Evolutionary conservation across 106 monocot species (phyloP).

Genomic region (Ottelia alismoides): DNA sequence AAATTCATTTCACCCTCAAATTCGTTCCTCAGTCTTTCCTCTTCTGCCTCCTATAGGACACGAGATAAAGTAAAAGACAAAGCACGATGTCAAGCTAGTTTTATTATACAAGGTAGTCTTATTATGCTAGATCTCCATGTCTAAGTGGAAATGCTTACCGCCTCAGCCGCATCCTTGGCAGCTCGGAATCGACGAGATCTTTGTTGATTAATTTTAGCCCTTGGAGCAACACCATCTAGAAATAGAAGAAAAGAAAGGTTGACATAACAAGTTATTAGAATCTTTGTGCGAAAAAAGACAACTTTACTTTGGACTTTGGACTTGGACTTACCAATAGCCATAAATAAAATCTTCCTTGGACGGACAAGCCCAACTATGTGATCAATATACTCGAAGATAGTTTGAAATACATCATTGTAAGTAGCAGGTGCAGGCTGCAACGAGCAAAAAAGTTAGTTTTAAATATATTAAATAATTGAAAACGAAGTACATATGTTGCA

Average conservation of each 20-base stretch:
- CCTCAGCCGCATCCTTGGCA: conserved; percentile 97
- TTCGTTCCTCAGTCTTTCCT: conserved; percentile 60
- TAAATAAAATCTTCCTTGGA: conserved; percentile 70
- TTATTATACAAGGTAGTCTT: too few relatives aligned
- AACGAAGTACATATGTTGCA: too few relatives aligned
- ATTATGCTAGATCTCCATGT: too few relatives aligned
- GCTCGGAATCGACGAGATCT: conserved; percentile 92
- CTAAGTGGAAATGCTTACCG: conserved; percentile 33
- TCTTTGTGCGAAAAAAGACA: too few relatives aligned
- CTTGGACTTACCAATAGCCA: conserved; percentile 78
- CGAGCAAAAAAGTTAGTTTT: neutral
- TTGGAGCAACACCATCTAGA: conserved; percentile 95
- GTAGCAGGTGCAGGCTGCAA: conserved; percentile 75
- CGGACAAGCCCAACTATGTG: conserved; percentile 76
- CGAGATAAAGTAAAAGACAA: too few relatives aligned
- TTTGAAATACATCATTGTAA: conserved; percentile 77
- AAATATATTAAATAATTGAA: too few relatives aligned
- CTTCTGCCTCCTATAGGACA: conserved; percentile 82
- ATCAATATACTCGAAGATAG: conserved; percentile 94
- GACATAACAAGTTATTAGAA: too few relatives aligned
- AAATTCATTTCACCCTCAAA: conserved; percentile 47
- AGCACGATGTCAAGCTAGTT: too few relatives aligned
- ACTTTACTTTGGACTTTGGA: too few relatives aligned
- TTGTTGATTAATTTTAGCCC: conserved; percentile 99
- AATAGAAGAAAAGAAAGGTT: too few relatives aligned